phyloP scores from a whole-genome alignment of 345 rosid species.

The Trapa bicornis region DNA sequence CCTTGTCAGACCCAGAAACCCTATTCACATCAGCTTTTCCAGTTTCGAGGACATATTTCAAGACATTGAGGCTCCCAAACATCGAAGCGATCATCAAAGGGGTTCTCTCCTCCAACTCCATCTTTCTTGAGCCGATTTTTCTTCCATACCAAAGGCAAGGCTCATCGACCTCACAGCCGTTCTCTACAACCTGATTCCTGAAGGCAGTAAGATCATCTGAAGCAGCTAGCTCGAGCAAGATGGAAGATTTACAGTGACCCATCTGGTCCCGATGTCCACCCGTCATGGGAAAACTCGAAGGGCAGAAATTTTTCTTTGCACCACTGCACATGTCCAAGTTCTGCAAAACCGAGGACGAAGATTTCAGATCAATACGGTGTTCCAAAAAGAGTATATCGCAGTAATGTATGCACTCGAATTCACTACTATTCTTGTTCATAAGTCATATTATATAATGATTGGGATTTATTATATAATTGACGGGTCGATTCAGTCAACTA shows the following conservation, averaged over 20 bases:
- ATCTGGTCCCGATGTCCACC: constrained; percentile 23
- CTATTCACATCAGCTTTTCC: constrained; percentile 49
- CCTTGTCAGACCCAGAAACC: constrained; percentile 54
- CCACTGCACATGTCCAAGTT: constrained; percentile 37
- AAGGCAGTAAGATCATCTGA: constrained; percentile 49
- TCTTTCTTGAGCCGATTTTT: constrained; percentile 56
- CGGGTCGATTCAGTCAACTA: constrained; percentile 4
- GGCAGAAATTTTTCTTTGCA: constrained; percentile 31
- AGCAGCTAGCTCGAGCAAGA: constrained; percentile 73
- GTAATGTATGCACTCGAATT: background rate
- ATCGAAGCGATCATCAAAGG: constrained; percentile 77
- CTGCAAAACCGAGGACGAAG: constrained; percentile 27
- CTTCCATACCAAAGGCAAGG: constrained; percentile 67
- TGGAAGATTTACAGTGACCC: constrained; percentile 17
- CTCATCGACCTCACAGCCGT: constrained; percentile 38
- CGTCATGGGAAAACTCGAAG: constrained; percentile 34
- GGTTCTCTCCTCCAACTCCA: constrained; percentile 73
- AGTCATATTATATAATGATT: background rate
- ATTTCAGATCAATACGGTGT: background rate
- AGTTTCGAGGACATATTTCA: constrained; percentile 42
- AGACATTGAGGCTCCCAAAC: constrained; percentile 54
- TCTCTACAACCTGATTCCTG: constrained; percentile 42
- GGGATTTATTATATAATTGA: background rate
- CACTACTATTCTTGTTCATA: background rate
- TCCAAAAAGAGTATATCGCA: background rate